phyloP scores from a whole-genome alignment of 306 rosid species.

The Vigna mungo region DNA sequence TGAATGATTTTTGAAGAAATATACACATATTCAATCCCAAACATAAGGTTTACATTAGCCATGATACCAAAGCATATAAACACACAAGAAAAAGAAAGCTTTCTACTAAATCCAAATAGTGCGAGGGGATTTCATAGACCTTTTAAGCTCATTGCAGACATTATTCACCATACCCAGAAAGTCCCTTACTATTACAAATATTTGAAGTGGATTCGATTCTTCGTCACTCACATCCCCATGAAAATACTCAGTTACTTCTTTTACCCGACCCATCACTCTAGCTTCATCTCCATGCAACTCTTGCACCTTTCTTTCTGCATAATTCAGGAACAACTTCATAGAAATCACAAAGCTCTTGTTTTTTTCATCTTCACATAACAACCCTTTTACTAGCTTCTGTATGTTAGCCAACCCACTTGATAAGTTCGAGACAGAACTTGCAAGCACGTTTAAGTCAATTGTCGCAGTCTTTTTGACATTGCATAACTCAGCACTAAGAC shows the following conservation, averaged over 20 bases:
- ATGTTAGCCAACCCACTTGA: conserved; percentile 1
- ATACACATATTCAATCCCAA: background rate
- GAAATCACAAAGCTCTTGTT: background rate
- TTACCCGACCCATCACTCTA: background rate
- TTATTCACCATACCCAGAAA: background rate
- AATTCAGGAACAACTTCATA: background rate
- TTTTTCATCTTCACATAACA: conserved; percentile 1
- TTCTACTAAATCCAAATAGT: background rate
- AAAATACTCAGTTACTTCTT: conserved; percentile 1
- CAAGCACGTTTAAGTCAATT: conserved; percentile 6
- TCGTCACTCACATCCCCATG: conserved; percentile 19
- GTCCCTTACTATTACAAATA: conserved; percentile 8
- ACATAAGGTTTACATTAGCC: background rate
- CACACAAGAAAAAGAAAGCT: background rate
- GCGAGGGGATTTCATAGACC: background rate
- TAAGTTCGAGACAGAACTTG: background rate
- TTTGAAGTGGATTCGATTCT: conserved; percentile 4
- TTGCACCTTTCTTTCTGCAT: background rate
- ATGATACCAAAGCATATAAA: background rate
- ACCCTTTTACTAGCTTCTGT: background rate
- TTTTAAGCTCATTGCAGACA: background rate
- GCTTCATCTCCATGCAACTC: background rate
- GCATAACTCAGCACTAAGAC: background rate
- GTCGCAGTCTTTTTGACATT: conserved; percentile 10
- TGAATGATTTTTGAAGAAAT: no score